A percentile compares a stretch with the other conserved stretches of the same genome.
Conservation (phyloP, 2,329 filamentous ascomycete species). For the Fusarium sarcochroum region DNA sequence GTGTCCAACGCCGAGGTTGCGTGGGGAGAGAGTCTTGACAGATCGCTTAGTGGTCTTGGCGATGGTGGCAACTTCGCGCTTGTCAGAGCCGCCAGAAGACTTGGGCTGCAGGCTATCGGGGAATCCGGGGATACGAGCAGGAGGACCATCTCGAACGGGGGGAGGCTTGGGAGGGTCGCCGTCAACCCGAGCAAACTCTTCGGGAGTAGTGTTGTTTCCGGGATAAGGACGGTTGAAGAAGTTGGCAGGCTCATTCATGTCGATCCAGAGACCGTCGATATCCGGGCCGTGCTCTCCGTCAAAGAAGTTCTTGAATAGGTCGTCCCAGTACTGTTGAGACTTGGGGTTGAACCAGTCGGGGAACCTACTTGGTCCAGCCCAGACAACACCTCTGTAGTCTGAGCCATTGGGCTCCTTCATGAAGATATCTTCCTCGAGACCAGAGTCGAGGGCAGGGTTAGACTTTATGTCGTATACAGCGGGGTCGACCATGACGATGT, state of each 20-base stretch:
- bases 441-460: constrained; percentile 53
- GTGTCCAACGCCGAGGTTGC: constrained; percentile 19
- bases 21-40: neutral
- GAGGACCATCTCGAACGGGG: constrained; percentile 64
- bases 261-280: constrained; percentile 83
- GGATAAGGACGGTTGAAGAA: constrained; percentile 51
- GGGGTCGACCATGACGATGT: constrained; percentile 85
- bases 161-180: constrained; percentile 72
- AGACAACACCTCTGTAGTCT: constrained; percentile 76
- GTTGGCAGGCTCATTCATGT: constrained; percentile 67
- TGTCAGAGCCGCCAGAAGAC: constrained; percentile 13
- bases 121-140: constrained; percentile 44
- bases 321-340: constrained; percentile 76
- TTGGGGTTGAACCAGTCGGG: constrained; percentile 82
- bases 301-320: constrained; percentile 77
- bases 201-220: constrained; percentile 56
- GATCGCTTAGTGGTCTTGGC: neutral
- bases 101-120: constrained; percentile 43
- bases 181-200: constrained; percentile 54
- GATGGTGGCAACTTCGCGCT: neutral
- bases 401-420: constrained; percentile 67
- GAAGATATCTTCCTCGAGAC: constrained; percentile 62
- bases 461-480: constrained; percentile 69
- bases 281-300: constrained; percentile 73
- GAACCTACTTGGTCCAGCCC: constrained; percentile 79